A percentile compares a stretch with the other conserved stretches of the same genome.
These are phyloP conservation scores for Rugonectria rugulosa DNA, from an alignment of 2,329 filamentous ascomycete genomes.

Conservation along the genomic window DNA sequence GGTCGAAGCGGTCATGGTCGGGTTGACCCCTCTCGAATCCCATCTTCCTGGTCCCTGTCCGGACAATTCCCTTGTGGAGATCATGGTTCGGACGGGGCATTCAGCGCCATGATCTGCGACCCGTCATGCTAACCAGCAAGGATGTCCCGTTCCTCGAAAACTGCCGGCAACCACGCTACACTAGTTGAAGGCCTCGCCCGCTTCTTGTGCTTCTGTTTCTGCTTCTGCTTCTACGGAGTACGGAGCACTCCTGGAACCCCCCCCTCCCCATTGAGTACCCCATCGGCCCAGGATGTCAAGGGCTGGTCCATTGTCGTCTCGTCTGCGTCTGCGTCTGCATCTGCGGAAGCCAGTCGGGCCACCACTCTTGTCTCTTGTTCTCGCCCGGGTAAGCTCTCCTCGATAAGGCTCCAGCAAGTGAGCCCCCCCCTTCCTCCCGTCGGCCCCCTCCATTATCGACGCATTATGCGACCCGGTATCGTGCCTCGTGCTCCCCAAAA, in stretches of 20 bases:
- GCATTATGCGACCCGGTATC: conserved; percentile 31
- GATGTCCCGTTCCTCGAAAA: conserved; percentile 36
- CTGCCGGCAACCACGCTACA: conserved; percentile 32
- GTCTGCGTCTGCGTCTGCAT: no score
- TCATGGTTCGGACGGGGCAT: conserved; percentile 42
- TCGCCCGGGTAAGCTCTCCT: conserved; percentile 19
- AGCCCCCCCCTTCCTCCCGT: background rate
- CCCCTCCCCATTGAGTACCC: conserved; percentile 24
- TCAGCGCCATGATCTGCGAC: conserved; percentile 43
- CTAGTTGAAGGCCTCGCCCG: conserved; percentile 19
- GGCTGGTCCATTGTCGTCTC: conserved; percentile 25
- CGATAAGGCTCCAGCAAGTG: conserved; percentile 18
- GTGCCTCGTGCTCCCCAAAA: conserved; percentile 32
- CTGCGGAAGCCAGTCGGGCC: conserved; percentile 23
- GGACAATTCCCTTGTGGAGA: conserved; percentile 43
- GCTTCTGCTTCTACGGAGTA: no score
- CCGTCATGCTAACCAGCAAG: conserved; percentile 38
- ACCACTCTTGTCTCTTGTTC: conserved; percentile 22
- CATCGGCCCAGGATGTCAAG: conserved; percentile 29
- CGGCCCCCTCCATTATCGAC: conserved; percentile 23
- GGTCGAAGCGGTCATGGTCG: conserved; percentile 25
- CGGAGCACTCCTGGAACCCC: no score
- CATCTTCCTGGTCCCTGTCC: conserved; percentile 32
- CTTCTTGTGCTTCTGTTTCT: conserved; percentile 21
- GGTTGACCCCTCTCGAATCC: conserved; percentile 24